Conservation (phyloP, 225 moss, liverwort and hornwort genomes). For the Climacium dendroides region DNA sequence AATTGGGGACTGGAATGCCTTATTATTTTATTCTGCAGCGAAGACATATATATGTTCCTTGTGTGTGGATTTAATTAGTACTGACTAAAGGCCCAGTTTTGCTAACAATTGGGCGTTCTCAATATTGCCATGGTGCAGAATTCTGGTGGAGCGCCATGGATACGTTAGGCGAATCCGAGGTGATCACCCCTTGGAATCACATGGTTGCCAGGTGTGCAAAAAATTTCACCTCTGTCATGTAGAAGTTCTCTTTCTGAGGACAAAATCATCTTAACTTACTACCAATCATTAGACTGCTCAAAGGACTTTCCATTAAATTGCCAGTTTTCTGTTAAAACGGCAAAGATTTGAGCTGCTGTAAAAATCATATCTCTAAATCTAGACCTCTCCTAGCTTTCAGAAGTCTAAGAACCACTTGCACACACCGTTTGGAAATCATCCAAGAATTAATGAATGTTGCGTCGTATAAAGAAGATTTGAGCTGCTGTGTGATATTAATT, state of each 20-base stretch:
- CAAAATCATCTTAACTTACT: not conserved
- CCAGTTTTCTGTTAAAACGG: not conserved
- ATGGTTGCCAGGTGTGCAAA: slow-evolving; percentile 2
- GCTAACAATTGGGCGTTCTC: not conserved
- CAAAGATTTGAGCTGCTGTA: not conserved
- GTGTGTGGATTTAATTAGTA: not conserved
- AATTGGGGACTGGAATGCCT: not conserved
- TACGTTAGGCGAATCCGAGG: slow-evolving; percentile 9
- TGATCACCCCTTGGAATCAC: slow-evolving; percentile 27
- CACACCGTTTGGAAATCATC: not conserved
- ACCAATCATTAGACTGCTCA: not conserved
- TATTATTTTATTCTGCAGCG: not conserved
- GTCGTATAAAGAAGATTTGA: not conserved
- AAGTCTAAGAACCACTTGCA: not conserved
- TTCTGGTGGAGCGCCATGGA: not conserved
- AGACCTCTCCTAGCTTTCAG: not conserved
- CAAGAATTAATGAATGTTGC: not conserved
- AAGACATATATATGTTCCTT: not conserved
- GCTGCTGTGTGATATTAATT: too few relatives aligned
- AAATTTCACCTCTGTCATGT: too few relatives aligned
- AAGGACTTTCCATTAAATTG: not conserved
- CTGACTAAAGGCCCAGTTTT: not conserved
- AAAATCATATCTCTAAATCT: not conserved
- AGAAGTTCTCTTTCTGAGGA: not conserved
- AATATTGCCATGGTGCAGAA: not conserved